Evolutionary conservation across 2,329 filamentous ascomycete genomes (phyloP).

Genomic region (Pseudogymnoascus destructans): DNA sequence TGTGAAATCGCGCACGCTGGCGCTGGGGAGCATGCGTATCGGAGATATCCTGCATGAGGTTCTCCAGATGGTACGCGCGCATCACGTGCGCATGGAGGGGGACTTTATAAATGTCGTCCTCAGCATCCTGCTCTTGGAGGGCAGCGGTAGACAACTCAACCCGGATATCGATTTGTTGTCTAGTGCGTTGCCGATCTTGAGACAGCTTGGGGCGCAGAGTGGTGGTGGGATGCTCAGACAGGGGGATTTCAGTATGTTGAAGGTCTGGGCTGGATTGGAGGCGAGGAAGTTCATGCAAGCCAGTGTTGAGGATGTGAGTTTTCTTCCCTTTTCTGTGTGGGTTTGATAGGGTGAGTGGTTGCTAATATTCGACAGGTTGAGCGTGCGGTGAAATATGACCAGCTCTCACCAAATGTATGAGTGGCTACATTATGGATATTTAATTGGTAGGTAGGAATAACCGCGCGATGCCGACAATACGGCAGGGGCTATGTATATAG

Average conservation of each 20-base stretch:
- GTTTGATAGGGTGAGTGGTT: constrained; percentile 11
- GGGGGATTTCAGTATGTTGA: constrained; percentile 72
- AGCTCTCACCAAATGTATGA: constrained; percentile 74
- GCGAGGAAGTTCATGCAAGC: constrained; percentile 80
- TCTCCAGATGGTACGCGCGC: constrained; percentile 74
- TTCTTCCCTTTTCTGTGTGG: background rate
- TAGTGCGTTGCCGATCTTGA: constrained; percentile 78
- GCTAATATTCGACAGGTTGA: constrained; percentile 47
- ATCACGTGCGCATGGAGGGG: constrained; percentile 89
- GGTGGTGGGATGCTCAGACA: constrained; percentile 56
- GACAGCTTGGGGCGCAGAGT: constrained; percentile 71
- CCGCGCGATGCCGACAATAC: background rate
- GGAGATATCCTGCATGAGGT: constrained; percentile 90
- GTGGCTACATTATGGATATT: background rate
- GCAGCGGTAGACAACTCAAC: constrained; percentile 78
- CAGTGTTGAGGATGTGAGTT: constrained; percentile 70
- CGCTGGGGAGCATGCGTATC: constrained; percentile 88
- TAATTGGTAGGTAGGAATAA: background rate
- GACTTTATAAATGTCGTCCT: constrained; percentile 98
- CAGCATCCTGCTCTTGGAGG: constrained; percentile 83
- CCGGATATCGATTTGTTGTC: constrained; percentile 75
- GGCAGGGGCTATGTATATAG: background rate
- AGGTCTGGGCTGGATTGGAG: constrained; percentile 85
- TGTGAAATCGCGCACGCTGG: constrained; percentile 83
- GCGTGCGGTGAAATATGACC: constrained; percentile 79